Percentiles rank a stretch among this genome's conserved stretches.
phyloP scores from a whole-genome alignment of 176 grass and related monocot species.

The Cenchrus fungigraminus region DNA sequence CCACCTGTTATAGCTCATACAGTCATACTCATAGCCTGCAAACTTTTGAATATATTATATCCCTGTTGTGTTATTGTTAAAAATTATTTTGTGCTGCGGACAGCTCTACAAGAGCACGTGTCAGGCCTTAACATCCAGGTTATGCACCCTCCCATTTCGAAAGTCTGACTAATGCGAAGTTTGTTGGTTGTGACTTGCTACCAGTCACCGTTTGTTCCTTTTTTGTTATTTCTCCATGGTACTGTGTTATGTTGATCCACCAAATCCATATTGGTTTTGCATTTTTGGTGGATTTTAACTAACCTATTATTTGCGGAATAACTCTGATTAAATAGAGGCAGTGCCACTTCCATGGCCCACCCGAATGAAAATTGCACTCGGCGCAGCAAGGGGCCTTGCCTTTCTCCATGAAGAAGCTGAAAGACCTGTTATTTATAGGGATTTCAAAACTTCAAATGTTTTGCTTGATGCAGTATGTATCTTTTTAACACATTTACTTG shows the following conservation, averaged over 20 bases:
- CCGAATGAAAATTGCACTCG: slow-evolving; percentile 77
- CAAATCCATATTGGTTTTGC: slow-evolving; percentile 3
- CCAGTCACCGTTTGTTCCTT: not conserved
- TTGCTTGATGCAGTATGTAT: slow-evolving; percentile 59
- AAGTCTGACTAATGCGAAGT: not conserved
- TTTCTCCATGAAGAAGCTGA: slow-evolving; percentile 83
- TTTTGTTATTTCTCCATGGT: not conserved
- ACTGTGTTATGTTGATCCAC: not conserved
- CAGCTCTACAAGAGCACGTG: not conserved
- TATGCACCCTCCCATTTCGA: not conserved
- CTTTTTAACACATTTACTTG: not conserved
- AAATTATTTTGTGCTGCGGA: not conserved
- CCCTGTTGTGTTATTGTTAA: not conserved
- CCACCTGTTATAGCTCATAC: not conserved
- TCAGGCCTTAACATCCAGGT: not conserved
- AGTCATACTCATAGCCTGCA: not conserved
- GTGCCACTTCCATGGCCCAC: slow-evolving; percentile 68
- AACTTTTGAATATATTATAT: not conserved
- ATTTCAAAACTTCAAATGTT: slow-evolving; percentile 88
- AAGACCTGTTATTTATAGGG: slow-evolving; percentile 75
- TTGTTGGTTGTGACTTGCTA: not conserved
- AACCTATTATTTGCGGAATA: slow-evolving; percentile 5
- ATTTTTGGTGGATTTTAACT: not conserved
- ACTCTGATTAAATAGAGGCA: slow-evolving; percentile 48
- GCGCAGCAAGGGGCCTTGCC: slow-evolving; percentile 74